phyloP scores from a whole-genome alignment of 345 rosid genomes.

The Ceriops zippeliana region DNA sequence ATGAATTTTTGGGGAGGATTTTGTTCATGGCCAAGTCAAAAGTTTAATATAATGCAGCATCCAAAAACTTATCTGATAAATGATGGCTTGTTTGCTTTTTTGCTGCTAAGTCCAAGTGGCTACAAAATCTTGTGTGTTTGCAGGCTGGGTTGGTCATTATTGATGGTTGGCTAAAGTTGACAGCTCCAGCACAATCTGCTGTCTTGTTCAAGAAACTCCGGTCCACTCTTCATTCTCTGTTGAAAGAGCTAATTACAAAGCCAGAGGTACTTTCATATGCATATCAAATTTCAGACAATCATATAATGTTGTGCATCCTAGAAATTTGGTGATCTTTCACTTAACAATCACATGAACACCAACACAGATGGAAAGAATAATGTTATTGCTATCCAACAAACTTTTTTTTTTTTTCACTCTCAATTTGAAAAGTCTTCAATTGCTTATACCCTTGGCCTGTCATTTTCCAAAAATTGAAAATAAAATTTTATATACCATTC shows the following conservation, averaged over 20 bases:
- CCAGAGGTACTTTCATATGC: constrained; percentile 49
- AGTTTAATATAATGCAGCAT: not conserved
- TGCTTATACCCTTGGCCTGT: no score
- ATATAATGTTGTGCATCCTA: not conserved
- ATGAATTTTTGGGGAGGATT: no score
- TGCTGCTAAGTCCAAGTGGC: not conserved
- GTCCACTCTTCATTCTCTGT: constrained; percentile 58
- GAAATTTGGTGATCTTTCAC: not conserved
- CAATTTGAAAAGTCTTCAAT: no score
- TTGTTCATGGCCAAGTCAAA: not conserved
- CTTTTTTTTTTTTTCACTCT: no score
- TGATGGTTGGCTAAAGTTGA: constrained; percentile 85
- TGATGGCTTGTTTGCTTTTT: not conserved
- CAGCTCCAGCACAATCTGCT: constrained; percentile 92
- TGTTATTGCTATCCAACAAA: no score
- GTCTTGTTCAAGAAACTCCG: constrained; percentile 85
- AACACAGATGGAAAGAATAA: no score
- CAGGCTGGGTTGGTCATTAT: constrained; percentile 65
- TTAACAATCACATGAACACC: not conserved
- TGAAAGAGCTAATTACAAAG: constrained; percentile 64
- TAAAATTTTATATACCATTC: no score
- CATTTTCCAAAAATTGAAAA: no score
- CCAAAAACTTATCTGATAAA: not conserved
- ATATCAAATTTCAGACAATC: not conserved
- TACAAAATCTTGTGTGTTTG: not conserved